Evolutionary conservation across 441 rosid species (phyloP), one percentile per base, ranked within the genome.

Genomic region (Gossypium schwendimanii): DNA sequence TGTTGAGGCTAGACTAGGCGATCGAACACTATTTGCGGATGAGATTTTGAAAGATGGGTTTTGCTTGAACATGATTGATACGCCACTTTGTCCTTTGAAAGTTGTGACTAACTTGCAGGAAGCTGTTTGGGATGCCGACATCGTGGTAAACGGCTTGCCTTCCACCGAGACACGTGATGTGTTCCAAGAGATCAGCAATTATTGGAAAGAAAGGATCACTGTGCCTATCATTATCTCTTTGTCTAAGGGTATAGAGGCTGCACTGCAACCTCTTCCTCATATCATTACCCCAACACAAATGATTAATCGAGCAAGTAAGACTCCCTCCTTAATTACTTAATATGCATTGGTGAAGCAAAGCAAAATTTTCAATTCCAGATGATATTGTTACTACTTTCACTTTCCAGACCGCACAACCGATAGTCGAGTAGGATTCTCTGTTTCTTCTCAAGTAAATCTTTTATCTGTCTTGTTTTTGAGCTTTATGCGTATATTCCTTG

Each of bases 41-140:
- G 96, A 91, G 83, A 88, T 91, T 69, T 62, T 91, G 81, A 91
- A 87, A 80, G 96, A 91, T 63, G 96, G 96, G 28, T 91, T 91
- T 77, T 91, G 96, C 87, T 73, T 84, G 84, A 89, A 91, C 80
- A 91, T 91, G 93, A 85, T 88, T 7, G 92, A 89, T 41, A 89
- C 92, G 2, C 96, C 93, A 12, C 82, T 91, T 72, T 88, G 93
- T 75, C 96, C 96, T 11, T 70, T 91, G 79, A 91, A 91, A 81
- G 93, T 91, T 47, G 96, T 91, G 66, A 91, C 92, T 18, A 91
- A 89, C 73, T 76, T 91, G 83, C 96, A 89, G 76, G 96, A 91
- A 81, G 96, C 96, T 49, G 88, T 86, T 14, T 91, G 96, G 96
- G 96, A 91, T 84, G 93, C 96, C 2, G 96, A 91, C 71, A 80